Conservation (phyloP, 176 grass and related monocot species). For the Bothriochloa decipiens region DNA sequence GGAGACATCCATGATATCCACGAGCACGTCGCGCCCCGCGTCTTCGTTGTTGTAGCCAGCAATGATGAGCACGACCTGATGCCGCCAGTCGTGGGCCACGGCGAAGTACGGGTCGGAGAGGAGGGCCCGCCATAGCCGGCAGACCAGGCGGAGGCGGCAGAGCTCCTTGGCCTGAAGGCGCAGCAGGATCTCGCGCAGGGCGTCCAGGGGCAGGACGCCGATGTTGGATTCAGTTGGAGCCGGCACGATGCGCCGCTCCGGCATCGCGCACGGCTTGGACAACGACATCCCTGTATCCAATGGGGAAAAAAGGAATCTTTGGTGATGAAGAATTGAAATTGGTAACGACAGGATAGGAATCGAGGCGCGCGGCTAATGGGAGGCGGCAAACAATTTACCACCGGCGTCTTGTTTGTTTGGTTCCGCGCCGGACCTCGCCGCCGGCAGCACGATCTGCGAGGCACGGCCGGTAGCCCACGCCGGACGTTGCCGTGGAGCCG, state of each 20-base stretch:
- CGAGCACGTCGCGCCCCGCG: neutral
- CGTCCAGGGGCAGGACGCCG: neutral
- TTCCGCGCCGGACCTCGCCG: too few species aligned
- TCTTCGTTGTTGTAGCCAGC: neutral
- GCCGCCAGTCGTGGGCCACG: neutral
- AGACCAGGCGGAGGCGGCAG: neutral
- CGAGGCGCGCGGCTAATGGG: too few species aligned
- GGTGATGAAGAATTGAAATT: too few species aligned
- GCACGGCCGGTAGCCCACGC: too few species aligned
- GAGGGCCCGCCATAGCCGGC: neutral
- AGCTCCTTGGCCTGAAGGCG: conserved; percentile 5
- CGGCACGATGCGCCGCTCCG: neutral
- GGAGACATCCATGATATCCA: conserved; percentile 18
- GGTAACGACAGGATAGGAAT: too few species aligned
- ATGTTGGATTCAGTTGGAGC: neutral
- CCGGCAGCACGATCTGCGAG: too few species aligned
- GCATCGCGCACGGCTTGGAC: neutral
- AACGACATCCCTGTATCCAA: neutral
- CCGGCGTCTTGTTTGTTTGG: too few species aligned
- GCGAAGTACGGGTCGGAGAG: conserved; percentile 13
- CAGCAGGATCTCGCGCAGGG: neutral
- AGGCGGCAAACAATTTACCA: too few species aligned
- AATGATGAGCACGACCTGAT: neutral
- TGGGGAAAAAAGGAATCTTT: too few species aligned
- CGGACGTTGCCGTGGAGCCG: too few species aligned